Evolutionary conservation across 257 asterid species (phyloP).

Genomic region (Anisodus acutangulus): DNA sequence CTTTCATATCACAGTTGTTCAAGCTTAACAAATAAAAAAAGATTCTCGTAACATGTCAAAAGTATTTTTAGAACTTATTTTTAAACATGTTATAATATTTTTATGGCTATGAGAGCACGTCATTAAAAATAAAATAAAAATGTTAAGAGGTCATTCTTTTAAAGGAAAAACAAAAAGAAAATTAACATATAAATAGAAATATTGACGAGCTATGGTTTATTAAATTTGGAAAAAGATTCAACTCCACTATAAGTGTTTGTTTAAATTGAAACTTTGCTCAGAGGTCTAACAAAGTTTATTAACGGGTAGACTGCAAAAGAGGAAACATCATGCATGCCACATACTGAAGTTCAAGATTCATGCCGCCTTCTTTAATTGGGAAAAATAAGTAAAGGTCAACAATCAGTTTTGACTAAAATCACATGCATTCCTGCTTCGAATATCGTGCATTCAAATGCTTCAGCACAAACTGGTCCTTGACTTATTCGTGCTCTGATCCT

Average conservation of each 20-base stretch:
- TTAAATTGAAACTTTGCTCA: neutral
- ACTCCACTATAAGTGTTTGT: too few relatives aligned
- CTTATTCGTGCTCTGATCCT: too few relatives aligned
- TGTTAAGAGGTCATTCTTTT: neutral
- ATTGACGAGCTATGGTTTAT: too few relatives aligned
- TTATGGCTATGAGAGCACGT: neutral
- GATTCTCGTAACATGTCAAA: neutral
- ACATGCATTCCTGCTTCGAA: neutral
- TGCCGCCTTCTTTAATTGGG: neutral
- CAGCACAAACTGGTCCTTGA: neutral
- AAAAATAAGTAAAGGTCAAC: neutral
- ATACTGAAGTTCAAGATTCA: neutral
- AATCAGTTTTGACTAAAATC: neutral
- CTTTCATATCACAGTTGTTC: too few relatives aligned
- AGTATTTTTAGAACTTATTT: neutral
- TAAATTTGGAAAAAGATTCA: too few relatives aligned
- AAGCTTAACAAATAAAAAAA: neutral
- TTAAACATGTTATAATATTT: neutral
- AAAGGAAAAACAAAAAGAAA: too few relatives aligned
- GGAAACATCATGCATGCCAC: neutral
- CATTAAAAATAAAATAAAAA: too few relatives aligned
- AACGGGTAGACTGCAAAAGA: neutral
- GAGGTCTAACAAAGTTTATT: neutral
- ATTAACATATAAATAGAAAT: too few relatives aligned
- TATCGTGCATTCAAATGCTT: neutral